Percentiles rank a stretch among this genome's conserved stretches.
These are phyloP conservation scores for Brassica juncea DNA, from an alignment of 345 rosid species.

Conservation along the genomic window DNA sequence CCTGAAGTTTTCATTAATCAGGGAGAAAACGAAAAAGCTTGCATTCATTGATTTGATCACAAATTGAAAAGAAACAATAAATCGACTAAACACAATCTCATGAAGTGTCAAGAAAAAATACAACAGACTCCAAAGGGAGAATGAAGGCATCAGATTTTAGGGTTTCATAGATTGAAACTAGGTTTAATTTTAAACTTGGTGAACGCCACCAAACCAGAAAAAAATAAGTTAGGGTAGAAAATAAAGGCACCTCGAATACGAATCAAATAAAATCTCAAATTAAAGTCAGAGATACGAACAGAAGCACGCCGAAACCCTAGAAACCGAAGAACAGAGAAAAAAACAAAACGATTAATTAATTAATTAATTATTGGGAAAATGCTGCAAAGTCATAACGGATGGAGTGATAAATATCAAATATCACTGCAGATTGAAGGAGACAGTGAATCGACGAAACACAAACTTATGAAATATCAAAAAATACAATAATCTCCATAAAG, in stretches of 20 bases:
- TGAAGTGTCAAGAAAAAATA: not conserved
- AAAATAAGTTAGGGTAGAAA: not conserved
- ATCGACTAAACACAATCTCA: constrained; percentile 1
- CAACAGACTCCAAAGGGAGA: not conserved
- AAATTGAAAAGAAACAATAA: not conserved
- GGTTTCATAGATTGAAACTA: not conserved
- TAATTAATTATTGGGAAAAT: not conserved
- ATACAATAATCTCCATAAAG: not conserved
- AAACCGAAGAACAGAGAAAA: not conserved
- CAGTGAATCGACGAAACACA: constrained; percentile 5
- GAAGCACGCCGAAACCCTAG: constrained; percentile 34
- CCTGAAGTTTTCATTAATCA: constrained; percentile 11
- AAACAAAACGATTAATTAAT: not conserved
- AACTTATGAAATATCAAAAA: not conserved
- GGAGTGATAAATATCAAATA: constrained; percentile 2
- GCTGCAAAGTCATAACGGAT: constrained; percentile 17
- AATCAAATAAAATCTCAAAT: not conserved
- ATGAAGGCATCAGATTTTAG: not conserved
- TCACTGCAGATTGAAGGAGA: not conserved
- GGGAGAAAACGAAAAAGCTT: not conserved
- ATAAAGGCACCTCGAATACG: constrained; percentile 6
- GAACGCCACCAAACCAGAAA: not conserved
- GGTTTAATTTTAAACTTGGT: not conserved
- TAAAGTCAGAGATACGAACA: not conserved
- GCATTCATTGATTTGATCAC: not conserved